A percentile compares a stretch with the other conserved stretches of the same genome.
Conservation (phyloP, 352 stramenopile species). For the Globisporangium cederbergense region DNA sequence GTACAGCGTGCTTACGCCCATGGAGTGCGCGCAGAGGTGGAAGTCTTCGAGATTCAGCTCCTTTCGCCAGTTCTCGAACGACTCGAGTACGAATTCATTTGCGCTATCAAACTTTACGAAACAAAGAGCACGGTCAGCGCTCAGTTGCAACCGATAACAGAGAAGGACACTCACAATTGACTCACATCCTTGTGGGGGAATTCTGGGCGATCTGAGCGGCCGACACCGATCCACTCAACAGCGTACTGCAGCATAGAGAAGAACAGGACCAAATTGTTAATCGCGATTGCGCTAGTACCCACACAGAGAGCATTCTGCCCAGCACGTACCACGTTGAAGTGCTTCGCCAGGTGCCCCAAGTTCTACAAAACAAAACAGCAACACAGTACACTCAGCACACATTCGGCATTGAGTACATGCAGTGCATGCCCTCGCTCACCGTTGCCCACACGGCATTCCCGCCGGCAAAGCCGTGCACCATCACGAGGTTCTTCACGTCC, state of each 20-base stretch:
- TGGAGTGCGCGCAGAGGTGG: slow-evolving; percentile 74
- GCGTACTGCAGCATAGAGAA: slow-evolving; percentile 48
- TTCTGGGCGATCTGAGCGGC: slow-evolving; percentile 73
- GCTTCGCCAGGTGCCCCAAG: slow-evolving; percentile 61
- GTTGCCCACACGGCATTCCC: slow-evolving; percentile 83
- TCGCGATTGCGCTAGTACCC: not conserved
- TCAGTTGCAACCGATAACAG: not conserved
- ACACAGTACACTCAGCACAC: not conserved
- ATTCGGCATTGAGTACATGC: too few relatives aligned
- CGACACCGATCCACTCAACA: slow-evolving; percentile 82
- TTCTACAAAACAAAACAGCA: slow-evolving; percentile 35
- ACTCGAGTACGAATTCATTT: slow-evolving; percentile 63
- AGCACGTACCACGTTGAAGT: slow-evolving; percentile 79
- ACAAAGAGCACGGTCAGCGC: not conserved
- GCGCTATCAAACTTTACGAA: slow-evolving; percentile 67
- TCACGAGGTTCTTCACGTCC: slow-evolving; percentile 61
- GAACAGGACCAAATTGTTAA: not conserved
- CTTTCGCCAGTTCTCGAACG: slow-evolving; percentile 77
- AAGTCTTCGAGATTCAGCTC: slow-evolving; percentile 70
- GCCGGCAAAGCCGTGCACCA: slow-evolving; percentile 78
- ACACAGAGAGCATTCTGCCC: too few relatives aligned
- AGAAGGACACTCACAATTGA: not conserved
- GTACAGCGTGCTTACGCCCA: slow-evolving; percentile 45
- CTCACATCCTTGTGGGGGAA: slow-evolving; percentile 68
- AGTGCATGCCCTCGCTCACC: slow-evolving; percentile 20